Evolutionary conservation across 306 rosid species (phyloP).

Genomic region (Prunus campanulata): DNA sequence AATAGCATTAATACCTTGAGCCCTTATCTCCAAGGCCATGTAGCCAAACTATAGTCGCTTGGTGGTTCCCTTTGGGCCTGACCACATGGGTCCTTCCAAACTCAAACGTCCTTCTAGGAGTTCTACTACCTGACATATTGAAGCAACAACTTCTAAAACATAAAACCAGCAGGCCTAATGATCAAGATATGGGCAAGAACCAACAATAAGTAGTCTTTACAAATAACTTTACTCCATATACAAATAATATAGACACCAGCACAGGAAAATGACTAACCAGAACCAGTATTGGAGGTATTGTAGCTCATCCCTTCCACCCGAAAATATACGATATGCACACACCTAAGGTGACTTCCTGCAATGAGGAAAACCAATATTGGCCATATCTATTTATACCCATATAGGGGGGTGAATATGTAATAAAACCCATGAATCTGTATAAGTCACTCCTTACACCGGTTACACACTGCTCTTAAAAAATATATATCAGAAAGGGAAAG

Average conservation of each 20-base stretch:
- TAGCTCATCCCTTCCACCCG: conserved; percentile 61
- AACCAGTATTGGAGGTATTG: conserved; percentile 47
- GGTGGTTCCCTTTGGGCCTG: conserved; percentile 85
- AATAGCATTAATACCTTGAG: conserved; percentile 54
- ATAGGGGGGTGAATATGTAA: conserved; percentile 38
- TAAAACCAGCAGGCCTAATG: conserved; percentile 26
- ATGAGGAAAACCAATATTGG: conserved; percentile 48
- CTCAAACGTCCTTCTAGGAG: conserved; percentile 60
- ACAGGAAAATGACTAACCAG: conserved; percentile 59
- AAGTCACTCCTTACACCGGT: conserved; percentile 25
- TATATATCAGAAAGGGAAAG: conserved; percentile 59
- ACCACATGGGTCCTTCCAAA: conserved; percentile 95
- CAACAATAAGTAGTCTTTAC: background rate
- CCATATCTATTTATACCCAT: conserved; percentile 59
- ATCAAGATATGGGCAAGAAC: conserved; percentile 11
- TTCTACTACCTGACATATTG: conserved; percentile 65
- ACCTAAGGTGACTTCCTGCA: conserved; percentile 54
- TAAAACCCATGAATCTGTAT: conserved; percentile 49
- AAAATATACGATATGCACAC: conserved; percentile 22
- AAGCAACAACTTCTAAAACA: conserved; percentile 32
- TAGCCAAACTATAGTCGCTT: conserved; percentile 90
- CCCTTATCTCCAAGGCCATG: conserved; percentile 95
- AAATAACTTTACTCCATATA: background rate
- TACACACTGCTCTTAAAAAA: conserved; percentile 28
- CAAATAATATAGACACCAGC: conserved; percentile 16